These are phyloP conservation scores for Puccinia novopanici DNA, from an alignment of 1,284 basidiomycete genomes.

Conservation along the genomic window DNA sequence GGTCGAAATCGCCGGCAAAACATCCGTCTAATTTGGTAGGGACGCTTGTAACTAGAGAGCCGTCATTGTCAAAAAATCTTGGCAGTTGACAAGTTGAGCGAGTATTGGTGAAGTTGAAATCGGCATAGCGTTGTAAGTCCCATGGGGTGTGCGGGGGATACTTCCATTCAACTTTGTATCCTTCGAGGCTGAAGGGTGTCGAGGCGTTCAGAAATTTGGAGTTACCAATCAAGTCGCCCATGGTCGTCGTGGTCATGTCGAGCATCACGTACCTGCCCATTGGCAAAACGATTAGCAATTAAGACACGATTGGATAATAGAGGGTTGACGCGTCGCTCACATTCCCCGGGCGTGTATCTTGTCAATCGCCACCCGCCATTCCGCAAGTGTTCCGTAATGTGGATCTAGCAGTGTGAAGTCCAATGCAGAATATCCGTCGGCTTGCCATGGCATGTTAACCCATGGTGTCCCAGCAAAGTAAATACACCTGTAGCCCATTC, in stretches of 20 bases:
- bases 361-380: slow-evolving; percentile 75
- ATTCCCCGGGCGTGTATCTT: slow-evolving; percentile 75
- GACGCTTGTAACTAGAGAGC: slow-evolving; percentile 66
- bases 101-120: no score
- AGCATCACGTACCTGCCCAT: slow-evolving; percentile 70
- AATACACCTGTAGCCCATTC: slow-evolving; percentile 79
- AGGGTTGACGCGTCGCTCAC: slow-evolving; percentile 57
- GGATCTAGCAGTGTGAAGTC: slow-evolving; percentile 86
- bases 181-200: slow-evolving; percentile 73
- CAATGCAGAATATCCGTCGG: slow-evolving; percentile 88
- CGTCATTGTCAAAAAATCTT: slow-evolving; percentile 81
- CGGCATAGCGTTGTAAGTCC: no score
- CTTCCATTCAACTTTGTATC: slow-evolving; percentile 77
- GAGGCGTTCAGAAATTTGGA: slow-evolving; percentile 76
- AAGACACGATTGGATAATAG: background rate
- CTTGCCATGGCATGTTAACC: slow-evolving; percentile 91
- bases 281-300: background rate
- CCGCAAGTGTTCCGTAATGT: slow-evolving; percentile 78
- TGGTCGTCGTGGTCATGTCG: slow-evolving; percentile 88
- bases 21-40: slow-evolving; percentile 66
- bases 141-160: no score
- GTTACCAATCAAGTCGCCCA: slow-evolving; percentile 82
- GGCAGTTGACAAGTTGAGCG: no score
- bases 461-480: slow-evolving; percentile 86
- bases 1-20: slow-evolving; percentile 79